Evolutionary conservation across 2,329 filamentous ascomycete species (phyloP), one percentile per base, ranked within the genome.

Genomic region (Fusarium sp.): DNA sequence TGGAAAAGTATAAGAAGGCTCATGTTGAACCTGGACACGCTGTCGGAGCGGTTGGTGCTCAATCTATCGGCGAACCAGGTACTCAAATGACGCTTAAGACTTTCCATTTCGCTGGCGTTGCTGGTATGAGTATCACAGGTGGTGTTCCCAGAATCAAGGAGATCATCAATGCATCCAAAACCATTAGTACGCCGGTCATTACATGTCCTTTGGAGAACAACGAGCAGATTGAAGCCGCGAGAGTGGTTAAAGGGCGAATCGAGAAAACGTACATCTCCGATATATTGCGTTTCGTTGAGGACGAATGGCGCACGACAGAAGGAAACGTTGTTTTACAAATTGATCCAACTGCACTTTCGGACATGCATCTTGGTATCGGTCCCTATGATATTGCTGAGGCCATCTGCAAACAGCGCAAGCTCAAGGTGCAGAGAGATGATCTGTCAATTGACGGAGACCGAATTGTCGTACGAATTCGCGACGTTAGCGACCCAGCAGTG

Each of bases 81-180:
- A 99, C 96, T 1, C 96, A 99, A 81, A 99, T 99, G 96, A 99
- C 96, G 2, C 84, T 99, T 70, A 98, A 98, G 83, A 98, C 96
- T 78, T 98, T 98, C 89, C 96, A 98, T 92, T 99, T 99, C 84
- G 96, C 96, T 78, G 96, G 96, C 92, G 96, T 99, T 70, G 96
- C 96, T 45, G 95, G 95, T 80, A 98, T 99, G 96, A 97, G 94
- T 87, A 97, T 99, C 78, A 99, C 96, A 0, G 94, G 98, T 78
- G 96, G 96, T 92, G 96, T 99, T 9, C 96, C 96, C 2, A 95
- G 96, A 90, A 99, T 99, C 84, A 99, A 99, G 83, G 96, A 99
- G 85, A 99, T 99, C 73, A 99, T 99, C 89, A 99, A 99, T 82
- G 96, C 96, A 8, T 97, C 94, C 11, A 97, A 94, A 79, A 85